Base-by-base conservation (phyloP, 73 alveolate species). In the Stentor coeruleus region DNA sequence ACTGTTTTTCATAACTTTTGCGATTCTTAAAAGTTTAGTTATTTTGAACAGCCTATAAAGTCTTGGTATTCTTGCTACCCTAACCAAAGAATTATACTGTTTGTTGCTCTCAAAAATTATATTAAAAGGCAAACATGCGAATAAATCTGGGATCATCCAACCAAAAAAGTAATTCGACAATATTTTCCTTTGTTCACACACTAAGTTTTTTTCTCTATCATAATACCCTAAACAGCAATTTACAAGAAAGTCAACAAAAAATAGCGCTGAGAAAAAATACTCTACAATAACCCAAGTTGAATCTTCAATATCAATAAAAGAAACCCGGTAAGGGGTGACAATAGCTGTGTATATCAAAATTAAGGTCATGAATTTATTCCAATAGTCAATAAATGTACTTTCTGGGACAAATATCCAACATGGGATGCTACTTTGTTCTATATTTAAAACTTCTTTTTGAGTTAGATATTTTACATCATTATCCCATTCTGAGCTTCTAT, bases 11-110 rank as follows among this genome's bases (percentile, higher is more conserved):
- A 84, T n/a, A 37, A 49, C 75, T 66, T 83, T 79, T 15, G 58
- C 39, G 59, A 75, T 38, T 74, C 82, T 81, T 76, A 84, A 87
- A 72, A 86, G 88, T 58, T 94, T 92, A n/a, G 88, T 83, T 74
- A 91, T 83, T 81, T 85, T 93, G 59, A 91, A 58, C 1, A 93
- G 89, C 35, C 98, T 80, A 15, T 87, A 92, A 31, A 66, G 89
- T 81, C 87, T 84, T 49, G 20, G 66, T 49, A 20, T 11, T 20
- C 66, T 20, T 49, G 66, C 6, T 49, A 20, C 66, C 66, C 20
- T 49, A 11, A 49, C 6, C 66, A 49, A 20, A 49, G 66, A 49
- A 49, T 49, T 49, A 49, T 49, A 49, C 20, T 20, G 6, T 49
- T 11, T 11, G 20, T 6, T 49, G 66, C 20, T 20, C 20, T 49